phyloP scores from a whole-genome alignment of 805 yeast genomes.

The Metschnikowia corniflorae region DNA sequence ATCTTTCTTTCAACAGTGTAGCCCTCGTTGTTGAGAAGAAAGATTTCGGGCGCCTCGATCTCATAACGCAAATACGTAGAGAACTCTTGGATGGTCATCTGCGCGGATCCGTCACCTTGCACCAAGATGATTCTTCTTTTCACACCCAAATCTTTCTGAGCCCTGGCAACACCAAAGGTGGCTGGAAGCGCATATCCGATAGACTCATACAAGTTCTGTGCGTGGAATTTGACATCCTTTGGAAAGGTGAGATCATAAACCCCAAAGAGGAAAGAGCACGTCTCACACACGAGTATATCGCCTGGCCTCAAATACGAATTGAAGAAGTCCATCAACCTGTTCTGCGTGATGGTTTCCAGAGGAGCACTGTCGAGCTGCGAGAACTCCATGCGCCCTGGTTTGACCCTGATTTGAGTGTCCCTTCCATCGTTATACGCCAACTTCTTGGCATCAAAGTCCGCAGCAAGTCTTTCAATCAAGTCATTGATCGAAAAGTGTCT shows the following conservation, averaged over 20 bases:
- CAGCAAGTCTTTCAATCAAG: conserved; percentile 31
- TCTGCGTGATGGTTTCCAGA: conserved; percentile 24
- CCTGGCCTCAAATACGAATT: conserved; percentile 46
- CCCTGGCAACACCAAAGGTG: conserved; percentile 76
- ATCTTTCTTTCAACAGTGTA: conserved; percentile 87
- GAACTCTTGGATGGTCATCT: conserved; percentile 86
- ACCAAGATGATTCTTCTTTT: conserved; percentile 60
- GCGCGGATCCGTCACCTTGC: conserved; percentile 93
- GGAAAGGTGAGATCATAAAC: conserved; percentile 66
- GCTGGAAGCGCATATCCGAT: conserved; percentile 90
- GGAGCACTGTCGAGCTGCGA: conserved; percentile 7
- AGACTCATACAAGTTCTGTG: conserved; percentile 78
- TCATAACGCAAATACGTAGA: conserved; percentile 57
- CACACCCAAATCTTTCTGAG: conserved; percentile 51
- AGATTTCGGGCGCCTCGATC: conserved; percentile 57
- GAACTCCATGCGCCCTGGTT: conserved; percentile 10
- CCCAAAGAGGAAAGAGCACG: conserved; percentile 80
- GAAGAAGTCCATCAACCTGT: conserved; percentile 31
- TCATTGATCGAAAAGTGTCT: conserved; percentile 28
- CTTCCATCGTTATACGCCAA: conserved; percentile 6
- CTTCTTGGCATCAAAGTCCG: conserved; percentile 15
- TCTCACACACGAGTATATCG: conserved; percentile 75
- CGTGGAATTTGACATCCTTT: conserved; percentile 44
- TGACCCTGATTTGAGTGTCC: conserved; percentile 15
- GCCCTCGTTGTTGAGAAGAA: conserved; percentile 79